phyloP scores from a whole-genome alignment of 2,329 filamentous ascomycete genomes.

The Furcasterigmium sp. region DNA sequence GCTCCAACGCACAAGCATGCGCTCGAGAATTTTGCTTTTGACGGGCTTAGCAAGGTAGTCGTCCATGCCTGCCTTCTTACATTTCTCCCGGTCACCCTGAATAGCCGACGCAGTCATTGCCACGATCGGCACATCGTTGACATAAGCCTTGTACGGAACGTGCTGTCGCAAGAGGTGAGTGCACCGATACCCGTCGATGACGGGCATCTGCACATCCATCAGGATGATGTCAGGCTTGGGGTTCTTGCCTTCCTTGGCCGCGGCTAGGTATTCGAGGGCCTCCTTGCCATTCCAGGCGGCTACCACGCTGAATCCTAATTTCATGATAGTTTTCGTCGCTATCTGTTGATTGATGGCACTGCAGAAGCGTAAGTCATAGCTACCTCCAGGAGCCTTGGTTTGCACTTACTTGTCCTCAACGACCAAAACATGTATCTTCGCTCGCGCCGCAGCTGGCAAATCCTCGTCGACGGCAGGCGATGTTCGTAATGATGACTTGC shows the following conservation, averaged over 20 bases:
- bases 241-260: constrained; percentile 43
- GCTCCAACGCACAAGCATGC: constrained; percentile 67
- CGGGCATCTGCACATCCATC: constrained; percentile 74
- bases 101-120: constrained; percentile 81
- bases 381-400: background rate
- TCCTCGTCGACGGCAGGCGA: constrained; percentile 37
- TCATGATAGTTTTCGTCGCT: constrained; percentile 68
- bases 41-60: constrained; percentile 72
- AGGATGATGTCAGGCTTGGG: constrained; percentile 68
- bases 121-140: constrained; percentile 64
- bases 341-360: constrained; percentile 69
- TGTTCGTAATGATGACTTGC: constrained; percentile 27
- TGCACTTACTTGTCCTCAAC: constrained; percentile 71
- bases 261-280: constrained; percentile 66
- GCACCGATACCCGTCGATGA: constrained; percentile 73
- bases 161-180: constrained; percentile 69
- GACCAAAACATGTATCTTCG: constrained; percentile 64
- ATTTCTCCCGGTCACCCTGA: constrained; percentile 71
- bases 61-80: constrained; percentile 69
- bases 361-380: constrained; percentile 6
- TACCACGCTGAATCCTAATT: constrained; percentile 65
- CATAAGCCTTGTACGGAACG: constrained; percentile 54
- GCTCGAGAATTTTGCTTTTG: constrained; percentile 61
- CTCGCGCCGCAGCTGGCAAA: constrained; percentile 51
- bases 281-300: constrained; percentile 77